Evolutionary conservation across 257 asterid genomes (phyloP), one percentile per base, ranked within the genome.

Genomic region (Solanum lycopersicoides): DNA sequence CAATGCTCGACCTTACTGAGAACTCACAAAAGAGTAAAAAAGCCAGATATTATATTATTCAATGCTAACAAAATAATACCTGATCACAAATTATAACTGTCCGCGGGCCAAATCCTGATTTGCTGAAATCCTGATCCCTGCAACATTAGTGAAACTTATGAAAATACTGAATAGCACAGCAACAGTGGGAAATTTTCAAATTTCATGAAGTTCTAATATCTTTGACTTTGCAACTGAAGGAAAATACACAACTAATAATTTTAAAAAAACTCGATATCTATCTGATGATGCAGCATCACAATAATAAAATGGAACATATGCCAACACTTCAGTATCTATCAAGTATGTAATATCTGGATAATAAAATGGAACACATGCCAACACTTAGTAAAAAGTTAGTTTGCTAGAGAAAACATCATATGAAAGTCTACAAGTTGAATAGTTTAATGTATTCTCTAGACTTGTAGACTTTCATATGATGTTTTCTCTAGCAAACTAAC

Each of bases 41-140:
- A 8, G 30, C 6, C 56, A 39, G 21, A 10, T 76, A 39, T 6
- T 23, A 82, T 84, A 75, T 8, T 74, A 32, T 28, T 20, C 56
- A 28, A 44, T 20, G 25, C 47, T 3, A 83, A 66, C 37, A 73
- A 50, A 74, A 20, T 56, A 47, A 25, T 92, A 96, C 99, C 98
- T 97, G 99, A 88, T 96, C 99, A 68, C 99, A 97, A 21, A 96
- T 92, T 79, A 97, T 95, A 82, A 97, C 98, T 50, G 99, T 97
- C 23, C 87, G 91, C 63, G 90, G 95, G 28, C 91, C 92, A 86
- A 97, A 96, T 47, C 80, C 95, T 25, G 91, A 89, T 83, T 83
- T 91, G 90, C 92, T 92, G 89, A 97, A 96, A 86, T 92, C 94
- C 88, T 92, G 94, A 53, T 91, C 90, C 93, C 99, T 96, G 92